phyloP scores from a whole-genome alignment of 2,329 filamentous ascomycete genomes.

The Fusarium sp. region DNA sequence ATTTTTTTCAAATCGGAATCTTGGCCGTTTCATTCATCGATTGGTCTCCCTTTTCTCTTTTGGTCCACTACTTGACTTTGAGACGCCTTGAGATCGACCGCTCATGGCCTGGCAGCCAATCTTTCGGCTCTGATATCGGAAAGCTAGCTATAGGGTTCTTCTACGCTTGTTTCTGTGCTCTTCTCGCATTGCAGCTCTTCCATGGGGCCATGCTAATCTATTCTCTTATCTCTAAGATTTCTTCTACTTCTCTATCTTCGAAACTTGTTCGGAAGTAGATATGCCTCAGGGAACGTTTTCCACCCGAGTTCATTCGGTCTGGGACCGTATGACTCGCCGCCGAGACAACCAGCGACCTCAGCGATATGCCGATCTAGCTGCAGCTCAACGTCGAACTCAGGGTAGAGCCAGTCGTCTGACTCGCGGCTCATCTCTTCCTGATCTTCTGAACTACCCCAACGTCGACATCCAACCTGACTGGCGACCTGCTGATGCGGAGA shows the following conservation, averaged over 20 bases:
- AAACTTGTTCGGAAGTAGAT: neutral
- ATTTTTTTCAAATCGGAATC: too few species aligned
- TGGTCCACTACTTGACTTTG: too few species aligned
- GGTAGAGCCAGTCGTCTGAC: neutral
- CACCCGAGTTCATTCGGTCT: neutral
- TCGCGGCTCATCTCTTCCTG: neutral
- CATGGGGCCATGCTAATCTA: neutral
- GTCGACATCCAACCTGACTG: neutral
- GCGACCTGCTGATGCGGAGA: neutral
- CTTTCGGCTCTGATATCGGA: neutral
- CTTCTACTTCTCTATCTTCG: neutral
- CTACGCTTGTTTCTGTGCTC: too few species aligned
- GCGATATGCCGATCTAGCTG: slow-evolving; percentile 1
- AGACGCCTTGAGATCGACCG: too few species aligned
- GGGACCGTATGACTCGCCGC: slow-evolving; percentile 6
- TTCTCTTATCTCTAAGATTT: neutral
- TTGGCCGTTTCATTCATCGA: too few species aligned
- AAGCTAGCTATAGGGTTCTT: neutral
- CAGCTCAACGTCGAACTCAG: neutral
- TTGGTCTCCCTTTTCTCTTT: too few species aligned
- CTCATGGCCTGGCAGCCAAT: too few species aligned
- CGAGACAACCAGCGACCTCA: neutral
- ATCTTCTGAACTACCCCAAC: neutral
- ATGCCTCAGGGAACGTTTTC: slow-evolving; percentile 11
- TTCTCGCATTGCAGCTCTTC: neutral